phyloP scores from a whole-genome alignment of 495 filamentous ascomycete genomes.

The Pyronema domesticum region DNA sequence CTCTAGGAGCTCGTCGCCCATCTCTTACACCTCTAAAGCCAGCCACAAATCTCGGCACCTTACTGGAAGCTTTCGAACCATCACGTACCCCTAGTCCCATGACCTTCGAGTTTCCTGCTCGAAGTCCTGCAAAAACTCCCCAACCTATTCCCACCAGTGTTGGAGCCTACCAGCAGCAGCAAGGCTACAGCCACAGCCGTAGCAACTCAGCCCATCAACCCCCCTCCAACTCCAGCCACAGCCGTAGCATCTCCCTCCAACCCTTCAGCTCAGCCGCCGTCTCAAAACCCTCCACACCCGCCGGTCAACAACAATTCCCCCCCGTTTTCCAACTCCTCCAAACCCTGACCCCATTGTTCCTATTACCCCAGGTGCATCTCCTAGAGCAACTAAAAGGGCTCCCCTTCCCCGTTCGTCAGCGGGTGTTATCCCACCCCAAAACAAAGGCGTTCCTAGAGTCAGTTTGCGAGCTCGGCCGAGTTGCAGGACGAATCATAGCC shows the following conservation, averaged over 20 bases:
- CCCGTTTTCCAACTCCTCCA: slow-evolving; percentile 69
- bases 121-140: background rate
- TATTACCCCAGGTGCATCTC: slow-evolving; percentile 34
- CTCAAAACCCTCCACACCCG: background rate
- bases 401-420: slow-evolving; percentile 35
- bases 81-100: background rate
- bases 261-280: background rate
- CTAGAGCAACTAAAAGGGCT: slow-evolving; percentile 38
- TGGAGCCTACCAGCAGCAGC: too few species aligned
- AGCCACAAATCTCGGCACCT: background rate
- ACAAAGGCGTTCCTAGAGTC: slow-evolving; percentile 37
- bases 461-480: slow-evolving; percentile 41
- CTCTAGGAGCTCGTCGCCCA: background rate
- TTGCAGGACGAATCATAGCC: slow-evolving; percentile 63
- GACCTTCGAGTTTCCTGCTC: background rate
- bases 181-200: too few species aligned
- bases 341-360: slow-evolving; percentile 49
- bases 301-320: slow-evolving; percentile 2
- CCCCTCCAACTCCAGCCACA: too few species aligned
- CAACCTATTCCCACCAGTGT: background rate
- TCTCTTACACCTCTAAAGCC: background rate
- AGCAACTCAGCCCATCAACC: too few species aligned
- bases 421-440: slow-evolving; percentile 36
- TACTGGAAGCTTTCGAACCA: background rate
- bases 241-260: background rate